Percentiles rank a stretch among this genome's conserved stretches.
Evolutionary conservation across 331 rosid genomes (phyloP).

Genomic region (Pyracantha coccinea): DNA sequence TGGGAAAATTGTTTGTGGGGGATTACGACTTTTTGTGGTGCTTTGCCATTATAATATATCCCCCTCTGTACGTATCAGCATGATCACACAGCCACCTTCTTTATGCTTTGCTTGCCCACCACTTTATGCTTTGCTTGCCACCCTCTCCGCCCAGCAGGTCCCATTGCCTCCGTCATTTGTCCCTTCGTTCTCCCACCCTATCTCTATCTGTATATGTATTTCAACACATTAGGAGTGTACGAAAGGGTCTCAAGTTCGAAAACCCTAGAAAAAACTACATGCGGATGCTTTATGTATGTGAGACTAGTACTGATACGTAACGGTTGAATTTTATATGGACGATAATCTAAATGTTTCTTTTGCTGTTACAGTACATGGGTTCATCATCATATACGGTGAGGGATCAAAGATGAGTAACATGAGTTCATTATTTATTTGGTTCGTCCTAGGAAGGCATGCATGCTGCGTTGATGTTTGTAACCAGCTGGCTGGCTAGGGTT

Average conservation of each 20-base stretch:
- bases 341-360: not conserved
- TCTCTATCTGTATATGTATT: not conserved
- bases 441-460: not conserved
- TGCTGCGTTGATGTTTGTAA: not conserved
- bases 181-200: not conserved
- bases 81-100: not conserved
- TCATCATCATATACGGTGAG: not conserved
- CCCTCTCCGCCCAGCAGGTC: constrained; percentile 17
- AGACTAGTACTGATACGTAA: not conserved
- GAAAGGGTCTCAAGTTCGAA: not conserved
- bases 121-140: constrained; percentile 17
- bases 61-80: not conserved
- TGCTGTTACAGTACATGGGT: not conserved
- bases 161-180: constrained; percentile 18
- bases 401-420: not conserved
- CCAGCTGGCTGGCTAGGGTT: not conserved
- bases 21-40: not conserved
- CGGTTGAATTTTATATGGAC: not conserved
- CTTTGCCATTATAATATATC: not conserved
- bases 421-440: not conserved
- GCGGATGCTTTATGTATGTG: not conserved
- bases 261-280: too few species aligned
- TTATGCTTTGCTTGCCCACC: not conserved
- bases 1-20: not conserved
- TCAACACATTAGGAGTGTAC: not conserved